phyloP scores from a whole-genome alignment of 2,329 filamentous ascomycete genomes.

The Cordyceps tenuipes region DNA sequence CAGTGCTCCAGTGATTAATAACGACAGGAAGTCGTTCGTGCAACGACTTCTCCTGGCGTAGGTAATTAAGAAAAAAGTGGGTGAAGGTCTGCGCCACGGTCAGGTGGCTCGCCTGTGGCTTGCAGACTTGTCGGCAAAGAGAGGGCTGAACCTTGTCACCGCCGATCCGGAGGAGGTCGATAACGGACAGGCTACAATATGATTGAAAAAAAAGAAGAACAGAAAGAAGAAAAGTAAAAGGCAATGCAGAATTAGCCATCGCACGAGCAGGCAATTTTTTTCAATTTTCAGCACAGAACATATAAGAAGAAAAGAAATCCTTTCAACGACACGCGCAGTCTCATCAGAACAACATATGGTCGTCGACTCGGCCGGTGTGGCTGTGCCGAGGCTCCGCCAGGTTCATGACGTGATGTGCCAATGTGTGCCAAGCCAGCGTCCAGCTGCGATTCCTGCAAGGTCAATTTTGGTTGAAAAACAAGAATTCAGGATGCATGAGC shows the following conservation, averaged over 20 bases:
- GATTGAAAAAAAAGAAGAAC: neutral
- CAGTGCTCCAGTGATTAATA: neutral
- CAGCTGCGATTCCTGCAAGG: neutral
- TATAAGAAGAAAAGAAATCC: neutral
- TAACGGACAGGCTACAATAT: neutral
- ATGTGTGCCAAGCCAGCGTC: neutral
- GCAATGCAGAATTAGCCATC: neutral
- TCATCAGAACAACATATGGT: neutral
- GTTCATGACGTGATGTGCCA: constrained; percentile 12
- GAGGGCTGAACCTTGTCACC: constrained; percentile 3
- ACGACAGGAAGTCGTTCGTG: neutral
- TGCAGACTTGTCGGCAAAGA: neutral
- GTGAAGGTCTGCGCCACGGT: neutral
- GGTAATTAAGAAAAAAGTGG: neutral
- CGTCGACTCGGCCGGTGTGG: neutral
- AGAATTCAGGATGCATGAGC: neutral
- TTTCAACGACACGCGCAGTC: neutral
- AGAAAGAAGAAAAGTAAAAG: neutral
- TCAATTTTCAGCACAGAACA: neutral
- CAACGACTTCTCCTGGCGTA: neutral
- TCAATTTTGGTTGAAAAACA: neutral
- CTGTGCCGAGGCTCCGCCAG: constrained; percentile 10
- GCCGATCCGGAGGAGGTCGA: constrained; percentile 4
- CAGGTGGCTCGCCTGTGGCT: neutral
- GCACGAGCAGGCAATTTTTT: no score